phyloP scores from a whole-genome alignment of 176 grass and related monocot genomes.

The Otatea glauca region DNA sequence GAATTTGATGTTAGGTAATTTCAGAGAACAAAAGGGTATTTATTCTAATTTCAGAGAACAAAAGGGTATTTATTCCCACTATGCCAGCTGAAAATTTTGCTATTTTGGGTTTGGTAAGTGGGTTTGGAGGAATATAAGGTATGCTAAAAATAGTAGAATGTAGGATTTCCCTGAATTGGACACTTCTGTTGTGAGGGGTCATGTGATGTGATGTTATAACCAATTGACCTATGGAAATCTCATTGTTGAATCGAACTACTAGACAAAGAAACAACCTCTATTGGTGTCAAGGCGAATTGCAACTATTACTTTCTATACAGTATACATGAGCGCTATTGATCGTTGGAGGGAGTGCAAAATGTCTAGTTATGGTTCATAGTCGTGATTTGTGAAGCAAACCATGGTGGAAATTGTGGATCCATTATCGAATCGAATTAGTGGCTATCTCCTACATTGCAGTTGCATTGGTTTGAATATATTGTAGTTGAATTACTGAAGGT shows the following conservation, averaged over 20 bases:
- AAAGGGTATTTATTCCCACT: not conserved
- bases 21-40: not conserved
- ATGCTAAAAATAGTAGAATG: not conserved
- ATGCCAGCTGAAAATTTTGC: not conserved
- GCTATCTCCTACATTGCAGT: not conserved
- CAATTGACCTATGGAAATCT: conserved; percentile 2
- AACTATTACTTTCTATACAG: not conserved
- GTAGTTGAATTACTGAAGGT: conserved; percentile 4
- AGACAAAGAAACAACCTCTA: not conserved
- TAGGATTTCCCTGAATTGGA: not conserved
- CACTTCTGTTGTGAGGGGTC: not conserved
- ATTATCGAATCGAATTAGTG: not conserved
- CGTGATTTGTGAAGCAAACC: not conserved
- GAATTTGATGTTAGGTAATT: not conserved
- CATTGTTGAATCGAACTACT: not conserved
- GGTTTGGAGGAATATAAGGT: conserved; percentile 19
- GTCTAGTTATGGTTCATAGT: not conserved
- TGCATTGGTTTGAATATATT: conserved; percentile 5
- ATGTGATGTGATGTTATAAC: conserved; percentile 6
- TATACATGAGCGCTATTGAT: conserved; percentile 7
- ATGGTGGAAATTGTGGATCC: not conserved
- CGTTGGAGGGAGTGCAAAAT: not conserved
- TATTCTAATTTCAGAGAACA: not conserved
- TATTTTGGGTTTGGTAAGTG: not conserved
- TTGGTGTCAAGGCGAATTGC: not conserved